A percentile compares a stretch with the other conserved stretches of the same genome.
These are phyloP conservation scores for Rhodamnia rubescens DNA, from an alignment of 345 rosid genomes.

Conservation along the genomic window DNA sequence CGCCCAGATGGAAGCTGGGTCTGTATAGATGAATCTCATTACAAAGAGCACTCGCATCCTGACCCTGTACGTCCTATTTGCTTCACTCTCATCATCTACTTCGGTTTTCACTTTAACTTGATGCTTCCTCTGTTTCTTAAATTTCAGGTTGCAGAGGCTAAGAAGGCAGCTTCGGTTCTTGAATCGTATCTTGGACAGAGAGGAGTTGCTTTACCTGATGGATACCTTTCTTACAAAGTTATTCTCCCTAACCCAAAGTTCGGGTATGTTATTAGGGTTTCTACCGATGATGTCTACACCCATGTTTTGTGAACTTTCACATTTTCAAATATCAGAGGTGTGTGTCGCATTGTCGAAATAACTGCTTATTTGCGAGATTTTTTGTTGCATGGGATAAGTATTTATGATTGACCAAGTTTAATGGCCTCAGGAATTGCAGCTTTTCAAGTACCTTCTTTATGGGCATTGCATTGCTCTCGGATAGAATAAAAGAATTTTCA, in stretches of 20 bases:
- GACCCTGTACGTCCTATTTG: constrained; percentile 50
- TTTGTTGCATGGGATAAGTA: background rate
- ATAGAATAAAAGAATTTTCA: background rate
- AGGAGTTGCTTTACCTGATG: constrained; percentile 70
- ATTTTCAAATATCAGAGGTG: background rate
- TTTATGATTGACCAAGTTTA: background rate
- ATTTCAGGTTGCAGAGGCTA: constrained; percentile 51
- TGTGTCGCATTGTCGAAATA: background rate
- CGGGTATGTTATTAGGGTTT: constrained; percentile 28
- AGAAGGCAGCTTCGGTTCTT: constrained; percentile 55
- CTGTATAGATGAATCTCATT: constrained; percentile 36
- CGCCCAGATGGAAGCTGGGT: constrained; percentile 72
- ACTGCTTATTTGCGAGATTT: background rate
- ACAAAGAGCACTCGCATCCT: constrained; percentile 30
- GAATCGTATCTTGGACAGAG: constrained; percentile 87
- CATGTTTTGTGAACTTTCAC: background rate
- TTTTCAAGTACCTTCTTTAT: background rate
- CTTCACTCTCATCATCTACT: background rate
- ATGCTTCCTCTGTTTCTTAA: background rate
- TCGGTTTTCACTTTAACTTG: background rate
- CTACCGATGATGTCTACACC: background rate
- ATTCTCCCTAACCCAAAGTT: constrained; percentile 81
- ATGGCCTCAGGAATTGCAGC: background rate
- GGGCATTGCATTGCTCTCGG: background rate
- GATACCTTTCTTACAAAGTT: constrained; percentile 72